Evolutionary conservation across 192 early-diverging fungal species (phyloP).

Genomic region (Phlyctochytrium arcticum): DNA sequence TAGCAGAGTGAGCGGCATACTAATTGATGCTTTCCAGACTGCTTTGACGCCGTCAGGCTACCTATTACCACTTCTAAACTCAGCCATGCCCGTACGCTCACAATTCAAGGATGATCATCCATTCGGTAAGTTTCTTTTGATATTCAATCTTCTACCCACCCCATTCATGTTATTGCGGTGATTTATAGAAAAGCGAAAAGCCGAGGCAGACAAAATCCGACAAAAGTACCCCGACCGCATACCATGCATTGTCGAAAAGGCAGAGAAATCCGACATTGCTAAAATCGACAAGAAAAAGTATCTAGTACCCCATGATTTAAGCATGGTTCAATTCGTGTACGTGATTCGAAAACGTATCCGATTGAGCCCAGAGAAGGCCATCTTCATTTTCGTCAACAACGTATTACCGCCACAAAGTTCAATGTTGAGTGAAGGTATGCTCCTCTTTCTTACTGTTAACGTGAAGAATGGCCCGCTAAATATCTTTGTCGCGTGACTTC

Average conservation of each 20-base stretch:
- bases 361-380: slow-evolving; percentile 94
- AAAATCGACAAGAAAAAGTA: slow-evolving; percentile 99
- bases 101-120: slow-evolving; percentile 97
- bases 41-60: no score
- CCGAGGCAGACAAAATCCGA: slow-evolving; percentile 92
- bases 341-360: slow-evolving; percentile 94
- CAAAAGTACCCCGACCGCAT: slow-evolving; percentile 84
- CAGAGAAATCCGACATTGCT: slow-evolving; percentile 95
- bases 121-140: slow-evolving; percentile 64
- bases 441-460: not conserved
- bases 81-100: slow-evolving; percentile 63
- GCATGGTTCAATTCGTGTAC: slow-evolving; percentile 97
- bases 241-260: slow-evolving; percentile 78
- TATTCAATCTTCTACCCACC: not conserved
- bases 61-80: no score
- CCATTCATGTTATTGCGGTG: not conserved
- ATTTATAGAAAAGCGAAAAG: slow-evolving; percentile 86
- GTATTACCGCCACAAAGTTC: slow-evolving; percentile 92
- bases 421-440: slow-evolving; percentile 66
- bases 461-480: not conserved
- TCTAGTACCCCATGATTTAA: slow-evolving; percentile 92
- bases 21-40: no score
- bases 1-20: no score
- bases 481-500: not conserved
- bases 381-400: slow-evolving; percentile 98